phyloP scores from a whole-genome alignment of 2,329 filamentous ascomycete genomes.

The Daldinia sp. region DNA sequence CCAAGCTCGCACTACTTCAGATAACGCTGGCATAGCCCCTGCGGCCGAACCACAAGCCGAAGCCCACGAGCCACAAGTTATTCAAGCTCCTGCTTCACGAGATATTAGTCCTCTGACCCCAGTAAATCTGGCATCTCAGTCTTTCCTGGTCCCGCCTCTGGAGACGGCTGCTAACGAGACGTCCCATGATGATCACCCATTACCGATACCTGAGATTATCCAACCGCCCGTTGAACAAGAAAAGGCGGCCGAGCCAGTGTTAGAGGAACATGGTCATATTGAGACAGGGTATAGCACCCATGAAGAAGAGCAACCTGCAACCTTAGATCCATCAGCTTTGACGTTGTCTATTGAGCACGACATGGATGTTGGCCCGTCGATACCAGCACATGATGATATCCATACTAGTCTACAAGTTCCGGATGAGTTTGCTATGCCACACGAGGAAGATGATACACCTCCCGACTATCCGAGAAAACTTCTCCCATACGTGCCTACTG shows the following conservation, averaged over 20 bases:
- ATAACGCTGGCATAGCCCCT: conserved; percentile 3
- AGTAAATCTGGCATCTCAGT: conserved; percentile 30
- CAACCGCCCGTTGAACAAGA: conserved; percentile 16
- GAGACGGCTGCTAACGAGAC: conserved; percentile 24
- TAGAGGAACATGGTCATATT: conserved; percentile 26
- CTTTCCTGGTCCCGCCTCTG: conserved; percentile 32
- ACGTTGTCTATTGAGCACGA: conserved; percentile 51
- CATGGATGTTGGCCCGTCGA: conserved; percentile 46
- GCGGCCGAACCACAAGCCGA: conserved; percentile 12
- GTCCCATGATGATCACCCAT: conserved; percentile 22
- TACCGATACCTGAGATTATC: conserved; percentile 25
- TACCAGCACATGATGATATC: conserved; percentile 46
- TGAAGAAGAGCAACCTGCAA: conserved; percentile 46
- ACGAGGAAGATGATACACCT: conserved; percentile 37
- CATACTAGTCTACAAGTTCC: conserved; percentile 29
- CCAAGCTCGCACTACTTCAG: neutral
- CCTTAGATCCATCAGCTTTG: conserved; percentile 49
- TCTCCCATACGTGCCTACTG: conserved; percentile 47
- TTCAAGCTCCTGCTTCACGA: conserved; percentile 13
- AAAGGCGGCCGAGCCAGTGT: conserved; percentile 17
- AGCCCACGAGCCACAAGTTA: conserved; percentile 21
- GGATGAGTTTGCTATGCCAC: conserved; percentile 24
- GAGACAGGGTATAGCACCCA: conserved; percentile 34
- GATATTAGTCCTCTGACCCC: conserved; percentile 29
- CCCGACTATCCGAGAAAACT: conserved; percentile 44